phyloP scores from a whole-genome alignment of 306 rosid species.

The Rosa chinensis region DNA sequence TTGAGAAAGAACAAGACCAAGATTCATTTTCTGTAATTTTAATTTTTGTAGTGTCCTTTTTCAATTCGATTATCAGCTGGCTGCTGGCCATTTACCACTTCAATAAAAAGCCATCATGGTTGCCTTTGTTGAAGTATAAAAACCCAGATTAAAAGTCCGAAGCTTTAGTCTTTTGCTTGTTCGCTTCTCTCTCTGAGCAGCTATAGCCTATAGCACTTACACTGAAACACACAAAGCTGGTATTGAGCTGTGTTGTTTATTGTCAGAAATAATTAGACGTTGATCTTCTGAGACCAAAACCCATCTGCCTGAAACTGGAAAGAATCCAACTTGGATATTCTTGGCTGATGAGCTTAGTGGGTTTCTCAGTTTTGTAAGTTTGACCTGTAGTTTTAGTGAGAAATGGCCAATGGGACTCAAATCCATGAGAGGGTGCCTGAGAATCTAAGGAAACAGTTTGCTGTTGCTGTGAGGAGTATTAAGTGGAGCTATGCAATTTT shows the following conservation, averaged over 20 bases:
- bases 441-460: conserved; percentile 60
- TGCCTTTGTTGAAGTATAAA: background rate
- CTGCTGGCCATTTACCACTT: background rate
- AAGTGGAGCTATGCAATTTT: conserved; percentile 91
- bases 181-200: background rate
- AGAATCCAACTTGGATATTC: background rate
- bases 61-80: background rate
- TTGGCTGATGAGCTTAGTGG: conserved; percentile 4
- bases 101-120: background rate
- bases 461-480: conserved; percentile 75
- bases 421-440: conserved; percentile 43
- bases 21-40: background rate
- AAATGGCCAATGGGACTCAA: conserved; percentile 49
- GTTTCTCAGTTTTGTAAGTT: background rate
- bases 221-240: background rate
- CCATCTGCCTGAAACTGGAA: conserved; percentile 1
- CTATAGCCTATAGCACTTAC: background rate
- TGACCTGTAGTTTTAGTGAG: background rate
- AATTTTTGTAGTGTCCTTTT: background rate
- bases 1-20: background rate
- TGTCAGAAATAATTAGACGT: background rate
- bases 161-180: background rate
- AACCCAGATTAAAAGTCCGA: background rate
- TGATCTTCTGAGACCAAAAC: conserved; percentile 9
- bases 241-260: background rate